These are phyloP conservation scores for Tetracentron sinense DNA, from an alignment of 164 flowering plant species.

Conservation along the genomic window DNA sequence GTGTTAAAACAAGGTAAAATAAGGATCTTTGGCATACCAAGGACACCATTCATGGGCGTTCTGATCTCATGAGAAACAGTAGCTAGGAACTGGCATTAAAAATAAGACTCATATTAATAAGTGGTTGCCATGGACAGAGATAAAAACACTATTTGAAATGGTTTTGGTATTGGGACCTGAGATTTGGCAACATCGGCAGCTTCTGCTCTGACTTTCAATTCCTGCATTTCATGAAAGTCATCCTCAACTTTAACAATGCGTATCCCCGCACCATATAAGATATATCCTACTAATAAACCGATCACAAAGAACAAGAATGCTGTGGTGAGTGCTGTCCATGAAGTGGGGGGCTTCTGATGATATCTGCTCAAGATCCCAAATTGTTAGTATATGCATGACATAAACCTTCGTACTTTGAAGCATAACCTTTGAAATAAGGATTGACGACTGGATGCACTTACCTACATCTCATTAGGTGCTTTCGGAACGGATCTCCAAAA, in stretches of 20 bases:
- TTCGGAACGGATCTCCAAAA: slow-evolving; percentile 91
- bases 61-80: slow-evolving; percentile 97
- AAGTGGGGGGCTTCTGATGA: slow-evolving; percentile 59
- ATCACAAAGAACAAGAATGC: slow-evolving; percentile 62
- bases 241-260: slow-evolving; percentile 86
- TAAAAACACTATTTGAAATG: not conserved
- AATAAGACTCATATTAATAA: slow-evolving; percentile 6
- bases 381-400: slow-evolving; percentile 1
- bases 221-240: slow-evolving; percentile 73
- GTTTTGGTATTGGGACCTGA: slow-evolving; percentile 46
- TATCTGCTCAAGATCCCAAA: slow-evolving; percentile 42
- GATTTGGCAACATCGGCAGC: slow-evolving; percentile 97
- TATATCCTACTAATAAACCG: slow-evolving; percentile 58
- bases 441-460: slow-evolving; percentile 23
- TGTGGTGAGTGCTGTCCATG: slow-evolving; percentile 62
- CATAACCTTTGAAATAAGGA: not conserved
- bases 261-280: slow-evolving; percentile 56
- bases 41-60: slow-evolving; percentile 96
- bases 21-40: slow-evolving; percentile 46
- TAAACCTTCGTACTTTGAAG: not conserved
- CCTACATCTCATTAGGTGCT: slow-evolving; percentile 88
- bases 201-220: slow-evolving; percentile 79
- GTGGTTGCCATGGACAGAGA: not conserved
- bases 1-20: not conserved
- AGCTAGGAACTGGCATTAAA: slow-evolving; percentile 73